phyloP scores from a whole-genome alignment of 2,329 filamentous ascomycete species.

The Xylaria sp. region DNA sequence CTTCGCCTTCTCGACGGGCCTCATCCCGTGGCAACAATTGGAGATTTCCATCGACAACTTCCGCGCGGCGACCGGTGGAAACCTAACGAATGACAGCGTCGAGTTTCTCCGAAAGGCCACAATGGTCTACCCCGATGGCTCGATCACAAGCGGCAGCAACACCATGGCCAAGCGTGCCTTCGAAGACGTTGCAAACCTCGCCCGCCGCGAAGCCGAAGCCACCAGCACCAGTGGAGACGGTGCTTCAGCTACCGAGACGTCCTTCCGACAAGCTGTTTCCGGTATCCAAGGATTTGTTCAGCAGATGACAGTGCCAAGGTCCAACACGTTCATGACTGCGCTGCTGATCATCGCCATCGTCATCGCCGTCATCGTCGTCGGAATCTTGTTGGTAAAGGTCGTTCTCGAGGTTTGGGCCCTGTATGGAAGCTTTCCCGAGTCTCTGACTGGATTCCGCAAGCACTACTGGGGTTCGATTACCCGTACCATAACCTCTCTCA shows the following conservation, averaged over 20 bases:
- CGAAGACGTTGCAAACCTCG: slow-evolving; percentile 51
- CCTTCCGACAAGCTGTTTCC: slow-evolving; percentile 58
- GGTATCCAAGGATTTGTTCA: slow-evolving; percentile 85
- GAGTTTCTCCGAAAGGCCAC: slow-evolving; percentile 74
- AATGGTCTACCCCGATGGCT: slow-evolving; percentile 68
- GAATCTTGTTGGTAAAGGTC: slow-evolving; percentile 87
- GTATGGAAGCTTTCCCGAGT: slow-evolving; percentile 83
- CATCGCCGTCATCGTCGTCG: slow-evolving; percentile 79
- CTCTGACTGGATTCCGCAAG: slow-evolving; percentile 82
- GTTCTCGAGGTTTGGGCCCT: slow-evolving; percentile 89
- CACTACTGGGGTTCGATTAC: slow-evolving; percentile 95
- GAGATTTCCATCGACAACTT: slow-evolving; percentile 85
- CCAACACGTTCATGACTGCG: slow-evolving; percentile 96
- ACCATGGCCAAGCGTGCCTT: slow-evolving; percentile 59
- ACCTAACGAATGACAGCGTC: slow-evolving; percentile 80
- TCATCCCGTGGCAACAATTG: slow-evolving; percentile 81
- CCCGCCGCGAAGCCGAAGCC: slow-evolving; percentile 53
- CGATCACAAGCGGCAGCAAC: slow-evolving; percentile 47
- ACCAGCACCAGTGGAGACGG: slow-evolving; percentile 36
- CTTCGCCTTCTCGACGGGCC: slow-evolving; percentile 86
- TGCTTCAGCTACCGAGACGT: slow-evolving; percentile 30
- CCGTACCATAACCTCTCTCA: slow-evolving; percentile 85
- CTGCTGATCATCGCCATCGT: slow-evolving; percentile 86
- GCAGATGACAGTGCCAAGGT: slow-evolving; percentile 79
- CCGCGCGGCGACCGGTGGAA: slow-evolving; percentile 78